Conservation (phyloP, 2,329 filamentous ascomycete species). For the Nothopassalora personata region DNA sequence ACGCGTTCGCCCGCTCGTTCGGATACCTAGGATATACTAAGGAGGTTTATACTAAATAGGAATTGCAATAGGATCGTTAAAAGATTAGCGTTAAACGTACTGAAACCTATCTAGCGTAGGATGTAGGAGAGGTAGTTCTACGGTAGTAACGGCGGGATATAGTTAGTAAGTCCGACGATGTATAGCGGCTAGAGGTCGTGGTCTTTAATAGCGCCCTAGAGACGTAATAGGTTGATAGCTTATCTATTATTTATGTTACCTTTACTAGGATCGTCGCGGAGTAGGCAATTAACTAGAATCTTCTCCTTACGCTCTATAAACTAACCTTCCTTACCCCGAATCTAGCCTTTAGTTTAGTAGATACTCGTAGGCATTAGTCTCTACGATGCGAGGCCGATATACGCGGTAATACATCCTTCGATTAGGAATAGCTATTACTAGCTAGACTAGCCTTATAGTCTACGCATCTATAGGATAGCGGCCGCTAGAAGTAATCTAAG, state of each 20-base stretch:
- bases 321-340: constrained; percentile 61
- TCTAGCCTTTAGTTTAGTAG: constrained; percentile 53
- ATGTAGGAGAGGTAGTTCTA: constrained; percentile 53
- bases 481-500: constrained; percentile 46
- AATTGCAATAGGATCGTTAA: constrained; percentile 50
- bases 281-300: constrained; percentile 57
- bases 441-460: constrained; percentile 25
- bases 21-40: constrained; percentile 47
- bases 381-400: constrained; percentile 28
- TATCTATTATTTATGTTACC: constrained; percentile 57
- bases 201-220: constrained; percentile 20
- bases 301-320: constrained; percentile 57
- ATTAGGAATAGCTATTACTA: constrained; percentile 30
- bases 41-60: constrained; percentile 31
- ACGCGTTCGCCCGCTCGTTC: constrained; percentile 50
- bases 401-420: constrained; percentile 29
- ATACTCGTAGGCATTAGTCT: constrained; percentile 47
- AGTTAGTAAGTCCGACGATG: constrained; percentile 24
- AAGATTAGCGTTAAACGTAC: constrained; percentile 59
- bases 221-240: constrained; percentile 43
- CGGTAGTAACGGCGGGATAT: constrained; percentile 50
- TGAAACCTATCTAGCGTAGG: constrained; percentile 24
- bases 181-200: constrained; percentile 33
- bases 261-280: constrained; percentile 53
- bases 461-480: constrained; percentile 43